Percentiles rank a stretch among this genome's conserved stretches.
Evolutionary conservation across 805 yeast species (phyloP).

Genomic region (Wickerhamomyces queroliae): DNA sequence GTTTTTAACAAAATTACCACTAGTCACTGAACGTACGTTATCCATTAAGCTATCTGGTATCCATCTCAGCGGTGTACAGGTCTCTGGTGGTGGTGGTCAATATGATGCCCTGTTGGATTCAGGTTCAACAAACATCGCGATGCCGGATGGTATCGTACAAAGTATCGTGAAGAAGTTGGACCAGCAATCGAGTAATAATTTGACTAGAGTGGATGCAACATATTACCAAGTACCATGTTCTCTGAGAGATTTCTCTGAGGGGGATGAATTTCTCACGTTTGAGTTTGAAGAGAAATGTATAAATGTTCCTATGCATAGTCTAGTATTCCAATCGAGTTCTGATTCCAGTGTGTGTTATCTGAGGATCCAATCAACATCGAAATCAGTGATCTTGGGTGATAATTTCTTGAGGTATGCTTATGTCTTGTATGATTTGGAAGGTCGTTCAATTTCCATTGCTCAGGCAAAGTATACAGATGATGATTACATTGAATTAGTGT

Average conservation of each 20-base stretch:
- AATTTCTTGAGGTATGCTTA: constrained; percentile 46
- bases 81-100: too few species aligned
- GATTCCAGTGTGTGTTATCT: constrained; percentile 27
- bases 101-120: constrained; percentile 36
- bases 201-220: neutral
- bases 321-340: constrained; percentile 28
- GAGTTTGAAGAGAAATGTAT: neutral
- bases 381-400: constrained; percentile 41
- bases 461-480: constrained; percentile 32
- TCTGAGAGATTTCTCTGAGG: neutral
- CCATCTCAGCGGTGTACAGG: constrained; percentile 2
- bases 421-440: constrained; percentile 49
- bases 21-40: constrained; percentile 39
- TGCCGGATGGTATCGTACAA: constrained; percentile 32
- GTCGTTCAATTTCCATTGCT: constrained; percentile 37
- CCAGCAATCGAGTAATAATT: constrained; percentile 21
- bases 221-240: neutral
- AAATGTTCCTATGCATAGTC: neutral
- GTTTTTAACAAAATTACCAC: constrained; percentile 39
- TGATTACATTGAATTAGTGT: constrained; percentile 42
- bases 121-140: constrained; percentile 37
- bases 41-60: constrained; percentile 36
- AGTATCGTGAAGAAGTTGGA: constrained; percentile 23
- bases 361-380: neutral
- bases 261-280: too few species aligned